Conservation (phyloP, 805 yeast species). For the Kodamaea leandrae region DNA sequence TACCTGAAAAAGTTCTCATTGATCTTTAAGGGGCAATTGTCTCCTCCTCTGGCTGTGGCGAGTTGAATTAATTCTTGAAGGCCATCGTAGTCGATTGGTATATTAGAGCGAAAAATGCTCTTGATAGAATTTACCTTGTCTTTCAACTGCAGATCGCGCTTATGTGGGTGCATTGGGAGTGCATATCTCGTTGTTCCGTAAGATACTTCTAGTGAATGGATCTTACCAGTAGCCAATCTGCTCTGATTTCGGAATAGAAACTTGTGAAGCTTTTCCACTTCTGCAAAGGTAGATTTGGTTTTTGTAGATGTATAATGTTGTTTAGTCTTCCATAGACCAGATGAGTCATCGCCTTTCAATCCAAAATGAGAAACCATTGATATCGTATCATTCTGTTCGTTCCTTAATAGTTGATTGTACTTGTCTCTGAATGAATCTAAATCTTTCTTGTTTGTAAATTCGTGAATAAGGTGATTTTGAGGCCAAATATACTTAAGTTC, state of each 20-base stretch:
- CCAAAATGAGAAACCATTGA: constrained; percentile 16
- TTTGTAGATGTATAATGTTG: too few species aligned
- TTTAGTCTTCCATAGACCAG: neutral
- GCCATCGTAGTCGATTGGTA: constrained; percentile 22
- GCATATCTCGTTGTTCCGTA: constrained; percentile 32
- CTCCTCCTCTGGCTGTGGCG: constrained; percentile 13
- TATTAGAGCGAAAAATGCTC: constrained; percentile 14
- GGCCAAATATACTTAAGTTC: constrained; percentile 32
- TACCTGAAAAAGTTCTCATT: constrained; percentile 22
- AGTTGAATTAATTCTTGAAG: constrained; percentile 19
- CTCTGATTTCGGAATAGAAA: constrained; percentile 22
- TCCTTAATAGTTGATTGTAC: constrained; percentile 17
- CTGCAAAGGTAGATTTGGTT: constrained; percentile 12
- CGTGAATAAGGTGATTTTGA: constrained; percentile 31
- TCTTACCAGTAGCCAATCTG: constrained; percentile 21
- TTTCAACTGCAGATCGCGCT: constrained; percentile 26
- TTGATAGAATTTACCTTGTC: constrained; percentile 24
- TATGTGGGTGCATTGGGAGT: constrained; percentile 27
- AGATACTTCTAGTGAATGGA: constrained; percentile 30
- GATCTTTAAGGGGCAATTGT: neutral
- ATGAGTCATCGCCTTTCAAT: constrained; percentile 1
- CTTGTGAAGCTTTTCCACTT: constrained; percentile 17
- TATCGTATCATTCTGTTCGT: constrained; percentile 14
- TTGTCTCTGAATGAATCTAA: constrained; percentile 6
- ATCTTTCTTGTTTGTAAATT: constrained; percentile 15